Conservation (phyloP, 495 filamentous ascomycete genomes). For the Margaritispora aquatica region DNA sequence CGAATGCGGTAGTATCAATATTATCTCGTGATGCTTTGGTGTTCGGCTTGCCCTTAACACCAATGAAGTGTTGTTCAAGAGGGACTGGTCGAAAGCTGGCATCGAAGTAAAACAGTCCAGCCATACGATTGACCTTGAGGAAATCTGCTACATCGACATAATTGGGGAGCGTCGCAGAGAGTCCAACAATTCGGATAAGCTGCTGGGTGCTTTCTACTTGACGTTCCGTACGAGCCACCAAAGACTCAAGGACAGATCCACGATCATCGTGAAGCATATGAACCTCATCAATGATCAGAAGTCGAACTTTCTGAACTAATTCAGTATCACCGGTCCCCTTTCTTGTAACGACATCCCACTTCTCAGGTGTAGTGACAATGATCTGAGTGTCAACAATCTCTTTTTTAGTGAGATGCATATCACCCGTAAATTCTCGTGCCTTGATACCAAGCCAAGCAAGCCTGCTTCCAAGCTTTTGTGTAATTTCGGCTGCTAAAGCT, state of each 20-base stretch:
- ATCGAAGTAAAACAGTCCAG: constrained; percentile 96
- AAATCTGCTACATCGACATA: constrained; percentile 96
- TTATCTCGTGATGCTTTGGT: constrained; percentile 78
- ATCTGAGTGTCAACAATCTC: constrained; percentile 96
- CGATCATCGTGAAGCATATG: constrained; percentile 99
- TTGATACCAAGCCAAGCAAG: constrained; percentile 86
- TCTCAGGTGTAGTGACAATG: constrained; percentile 97
- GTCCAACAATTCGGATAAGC: constrained; percentile 89
- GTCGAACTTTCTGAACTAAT: constrained; percentile 90
- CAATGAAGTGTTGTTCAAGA: constrained; percentile 94
- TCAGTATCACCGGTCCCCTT: constrained; percentile 98
- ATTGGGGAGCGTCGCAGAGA: constrained; percentile 94
- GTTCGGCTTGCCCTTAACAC: constrained; percentile 85
- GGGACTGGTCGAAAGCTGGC: constrained; percentile 92
- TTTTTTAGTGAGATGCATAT: constrained; percentile 97
- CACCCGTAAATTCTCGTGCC: constrained; percentile 88
- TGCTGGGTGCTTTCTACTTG: constrained; percentile 98
- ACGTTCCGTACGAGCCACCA: constrained; percentile 89
- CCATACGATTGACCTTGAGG: constrained; percentile 87
- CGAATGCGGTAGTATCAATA: constrained; percentile 75
- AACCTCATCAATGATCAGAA: constrained; percentile 98
- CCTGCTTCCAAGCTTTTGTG: constrained; percentile 89
- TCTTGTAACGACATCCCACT: constrained; percentile 97
- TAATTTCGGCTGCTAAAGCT: constrained; percentile 92
- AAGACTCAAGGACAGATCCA: constrained; percentile 89